A percentile compares a stretch with the other conserved stretches of the same genome.
phyloP scores from a whole-genome alignment of 176 grass and related monocot species.

The Eleusine indica region DNA sequence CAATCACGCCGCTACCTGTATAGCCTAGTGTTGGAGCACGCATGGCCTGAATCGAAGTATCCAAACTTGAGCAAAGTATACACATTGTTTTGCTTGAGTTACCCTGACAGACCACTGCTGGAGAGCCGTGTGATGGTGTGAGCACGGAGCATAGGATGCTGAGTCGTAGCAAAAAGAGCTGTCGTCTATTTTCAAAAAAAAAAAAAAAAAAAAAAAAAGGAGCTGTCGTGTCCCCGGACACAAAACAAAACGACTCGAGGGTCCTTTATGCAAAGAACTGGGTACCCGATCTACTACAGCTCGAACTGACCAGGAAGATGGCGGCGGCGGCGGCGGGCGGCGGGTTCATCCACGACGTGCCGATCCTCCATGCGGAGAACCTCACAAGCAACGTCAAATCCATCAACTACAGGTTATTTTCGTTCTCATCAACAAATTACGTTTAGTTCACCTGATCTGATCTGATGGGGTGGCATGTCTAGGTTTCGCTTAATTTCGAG shows the following conservation, averaged over 20 bases:
- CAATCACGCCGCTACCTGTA: no score
- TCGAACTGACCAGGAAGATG: slow-evolving; percentile 11
- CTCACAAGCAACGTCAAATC: slow-evolving; percentile 69
- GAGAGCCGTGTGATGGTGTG: no score
- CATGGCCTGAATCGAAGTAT: no score
- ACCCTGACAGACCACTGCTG: no score
- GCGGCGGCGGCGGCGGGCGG: slow-evolving; percentile 27
- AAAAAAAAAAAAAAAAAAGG: no score
- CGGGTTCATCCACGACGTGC: slow-evolving; percentile 41
- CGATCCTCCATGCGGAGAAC: slow-evolving; percentile 67
- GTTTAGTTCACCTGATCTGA: neutral
- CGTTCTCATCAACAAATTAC: neutral
- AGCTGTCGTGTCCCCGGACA: neutral
- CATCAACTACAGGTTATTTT: slow-evolving; percentile 69
- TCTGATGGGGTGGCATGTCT: neutral
- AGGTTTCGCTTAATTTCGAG: neutral
- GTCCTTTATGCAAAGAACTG: neutral
- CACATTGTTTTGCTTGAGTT: no score
- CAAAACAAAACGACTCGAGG: neutral
- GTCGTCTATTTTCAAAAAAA: no score
- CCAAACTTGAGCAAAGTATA: no score
- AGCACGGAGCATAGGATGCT: no score
- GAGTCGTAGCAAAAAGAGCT: no score
- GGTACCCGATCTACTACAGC: neutral
- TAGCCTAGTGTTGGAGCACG: no score